A percentile compares a stretch with the other conserved stretches of the same genome.
phyloP scores from a whole-genome alignment of 305 asterid species.

The Fraxinus albicans region DNA sequence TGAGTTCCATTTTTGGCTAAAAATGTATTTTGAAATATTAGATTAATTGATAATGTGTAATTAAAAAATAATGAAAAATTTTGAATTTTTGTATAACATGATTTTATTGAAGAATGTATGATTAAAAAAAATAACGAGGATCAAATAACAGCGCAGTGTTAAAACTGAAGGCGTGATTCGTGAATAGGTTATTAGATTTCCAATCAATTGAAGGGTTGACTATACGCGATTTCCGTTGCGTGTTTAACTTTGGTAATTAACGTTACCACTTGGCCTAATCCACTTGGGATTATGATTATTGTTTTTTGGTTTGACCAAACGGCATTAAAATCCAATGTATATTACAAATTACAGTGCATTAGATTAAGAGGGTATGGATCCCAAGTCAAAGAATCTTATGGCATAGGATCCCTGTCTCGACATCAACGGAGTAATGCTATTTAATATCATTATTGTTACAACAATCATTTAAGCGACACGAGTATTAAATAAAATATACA shows the following conservation, averaged over 20 bases:
- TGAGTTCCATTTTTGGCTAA: background rate
- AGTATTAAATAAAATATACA: no score
- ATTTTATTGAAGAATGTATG: no score
- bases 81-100: background rate
- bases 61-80: no score
- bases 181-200: background rate
- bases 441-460: no score
- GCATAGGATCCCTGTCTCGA: slow-evolving; percentile 26
- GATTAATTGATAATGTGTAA: no score
- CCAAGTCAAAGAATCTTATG: background rate
- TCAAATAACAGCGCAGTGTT: no score
- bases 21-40: no score
- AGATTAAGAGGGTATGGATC: background rate
- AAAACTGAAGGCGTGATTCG: background rate
- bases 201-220: slow-evolving; percentile 54
- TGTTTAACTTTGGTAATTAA: background rate
- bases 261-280: background rate
- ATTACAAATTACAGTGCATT: background rate
- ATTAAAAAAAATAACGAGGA: background rate
- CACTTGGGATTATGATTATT: background rate
- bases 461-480: no score
- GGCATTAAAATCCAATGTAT: background rate
- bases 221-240: slow-evolving; percentile 17
- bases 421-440: slow-evolving; percentile 32
- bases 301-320: slow-evolving; percentile 13